phyloP scores from a whole-genome alignment of 176 grass and related monocot genomes.

The Carex cristatella region DNA sequence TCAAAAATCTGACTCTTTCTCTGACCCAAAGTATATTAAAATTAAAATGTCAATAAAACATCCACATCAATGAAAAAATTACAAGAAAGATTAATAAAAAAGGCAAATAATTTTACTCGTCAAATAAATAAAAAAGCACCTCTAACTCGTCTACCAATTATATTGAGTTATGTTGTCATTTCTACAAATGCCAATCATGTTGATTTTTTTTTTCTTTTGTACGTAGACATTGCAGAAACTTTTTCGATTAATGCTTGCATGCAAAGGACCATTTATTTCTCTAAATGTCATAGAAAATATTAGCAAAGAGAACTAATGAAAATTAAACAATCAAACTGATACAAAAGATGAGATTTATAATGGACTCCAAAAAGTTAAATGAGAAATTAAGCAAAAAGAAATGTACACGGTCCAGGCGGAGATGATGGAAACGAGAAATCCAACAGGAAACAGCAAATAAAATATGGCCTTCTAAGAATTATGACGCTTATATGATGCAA shows the following conservation, averaged over 20 bases:
- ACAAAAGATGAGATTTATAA: background rate
- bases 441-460: background rate
- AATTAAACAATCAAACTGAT: background rate
- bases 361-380: background rate
- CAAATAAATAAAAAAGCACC: too few relatives aligned
- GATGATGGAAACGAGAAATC: background rate
- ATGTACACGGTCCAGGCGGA: background rate
- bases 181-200: too few relatives aligned
- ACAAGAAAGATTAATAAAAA: too few relatives aligned
- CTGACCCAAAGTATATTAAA: too few relatives aligned
- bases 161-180: too few relatives aligned
- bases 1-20: too few relatives aligned
- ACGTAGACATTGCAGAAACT: background rate
- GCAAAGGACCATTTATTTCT: too few relatives aligned
- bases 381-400: background rate
- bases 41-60: too few relatives aligned
- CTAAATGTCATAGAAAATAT: background rate
- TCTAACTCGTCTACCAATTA: too few relatives aligned
- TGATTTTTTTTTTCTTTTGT: too few relatives aligned
- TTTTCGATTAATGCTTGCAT: background rate
- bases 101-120: too few relatives aligned
- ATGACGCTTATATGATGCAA: conserved; percentile 30
- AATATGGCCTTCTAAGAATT: background rate
- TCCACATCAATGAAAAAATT: too few relatives aligned
- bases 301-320: background rate